Evolutionary conservation across 2,329 filamentous ascomycete genomes (phyloP).

Genomic region (Madurella mycetomatis): DNA sequence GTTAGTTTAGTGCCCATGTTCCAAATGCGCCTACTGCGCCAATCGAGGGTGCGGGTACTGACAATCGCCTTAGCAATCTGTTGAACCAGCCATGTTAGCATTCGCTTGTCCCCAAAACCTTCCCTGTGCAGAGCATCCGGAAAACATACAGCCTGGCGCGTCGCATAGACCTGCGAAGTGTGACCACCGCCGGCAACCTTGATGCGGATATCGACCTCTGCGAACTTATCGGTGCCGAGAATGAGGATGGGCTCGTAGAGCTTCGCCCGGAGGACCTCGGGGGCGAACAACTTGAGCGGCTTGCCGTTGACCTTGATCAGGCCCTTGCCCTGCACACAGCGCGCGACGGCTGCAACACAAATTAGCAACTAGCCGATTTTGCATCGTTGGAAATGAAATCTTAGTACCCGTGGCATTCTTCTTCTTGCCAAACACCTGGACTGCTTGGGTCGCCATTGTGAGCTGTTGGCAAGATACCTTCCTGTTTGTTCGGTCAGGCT

Average conservation of each 20-base stretch:
- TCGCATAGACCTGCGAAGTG: conserved; percentile 83
- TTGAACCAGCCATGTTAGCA: conserved; percentile 16
- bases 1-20: conserved; percentile 14
- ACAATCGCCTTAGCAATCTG: conserved; percentile 90
- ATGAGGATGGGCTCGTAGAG: conserved; percentile 99
- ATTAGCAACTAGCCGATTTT: conserved; percentile 15
- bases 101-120: neutral
- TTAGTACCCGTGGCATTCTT: conserved; percentile 75
- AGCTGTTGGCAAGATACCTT: conserved; percentile 31
- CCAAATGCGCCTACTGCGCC: neutral
- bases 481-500: conserved; percentile 26
- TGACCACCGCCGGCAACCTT: conserved; percentile 96
- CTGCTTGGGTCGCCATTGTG: conserved; percentile 74
- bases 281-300: conserved; percentile 89
- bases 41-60: conserved; percentile 23
- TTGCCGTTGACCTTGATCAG: conserved; percentile 99
- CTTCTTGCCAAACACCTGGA: conserved; percentile 99
- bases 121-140: neutral
- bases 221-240: conserved; percentile 77
- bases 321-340: conserved; percentile 46
- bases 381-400: conserved; percentile 10
- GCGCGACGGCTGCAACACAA: conserved; percentile 26
- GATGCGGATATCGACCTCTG: conserved; percentile 89
- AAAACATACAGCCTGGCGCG: conserved; percentile 71
- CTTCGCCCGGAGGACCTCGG: conserved; percentile 98